phyloP scores from a whole-genome alignment of 108 stramenopile genomes.

The Fragilaria crotonensis region DNA sequence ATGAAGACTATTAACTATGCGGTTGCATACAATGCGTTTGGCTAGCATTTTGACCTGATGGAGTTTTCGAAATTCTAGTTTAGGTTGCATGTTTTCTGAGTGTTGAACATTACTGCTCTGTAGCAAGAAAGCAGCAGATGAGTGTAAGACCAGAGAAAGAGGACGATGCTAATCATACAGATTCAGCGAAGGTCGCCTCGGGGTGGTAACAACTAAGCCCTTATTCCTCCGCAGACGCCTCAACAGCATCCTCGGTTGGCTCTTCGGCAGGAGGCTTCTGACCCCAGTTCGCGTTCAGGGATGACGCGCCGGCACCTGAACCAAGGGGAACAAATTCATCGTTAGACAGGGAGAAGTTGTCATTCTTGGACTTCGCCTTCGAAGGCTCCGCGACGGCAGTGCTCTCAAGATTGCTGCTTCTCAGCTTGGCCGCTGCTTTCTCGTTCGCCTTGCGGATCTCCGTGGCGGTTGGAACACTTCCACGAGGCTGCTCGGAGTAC shows the following conservation, averaged over 20 bases:
- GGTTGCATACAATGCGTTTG: too few relatives aligned
- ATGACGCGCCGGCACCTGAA: conserved; percentile 30
- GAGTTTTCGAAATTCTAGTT: too few relatives aligned
- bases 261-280: conserved; percentile 25
- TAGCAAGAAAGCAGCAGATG: too few relatives aligned
- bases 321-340: conserved; percentile 77
- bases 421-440: conserved; percentile 38
- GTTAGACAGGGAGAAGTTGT: conserved; percentile 44
- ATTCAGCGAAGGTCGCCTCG: too few relatives aligned
- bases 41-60: too few relatives aligned
- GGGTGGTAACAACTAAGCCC: too few relatives aligned
- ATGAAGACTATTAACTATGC: background rate
- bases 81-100: too few relatives aligned
- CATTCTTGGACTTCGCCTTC: conserved; percentile 16
- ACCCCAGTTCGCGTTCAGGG: conserved; percentile 42
- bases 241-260: conserved; percentile 3
- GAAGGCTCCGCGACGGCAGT: background rate
- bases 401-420: conserved; percentile 11
- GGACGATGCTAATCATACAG: too few relatives aligned
- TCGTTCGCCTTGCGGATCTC: conserved; percentile 85
- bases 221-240: conserved; percentile 2
- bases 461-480: conserved; percentile 79
- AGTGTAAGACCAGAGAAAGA: too few relatives aligned
- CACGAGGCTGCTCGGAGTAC: conserved; percentile 89
- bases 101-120: too few relatives aligned